Evolutionary conservation across 2,329 filamentous ascomycete species (phyloP).

Genomic region (Epichloe amarillans): DNA sequence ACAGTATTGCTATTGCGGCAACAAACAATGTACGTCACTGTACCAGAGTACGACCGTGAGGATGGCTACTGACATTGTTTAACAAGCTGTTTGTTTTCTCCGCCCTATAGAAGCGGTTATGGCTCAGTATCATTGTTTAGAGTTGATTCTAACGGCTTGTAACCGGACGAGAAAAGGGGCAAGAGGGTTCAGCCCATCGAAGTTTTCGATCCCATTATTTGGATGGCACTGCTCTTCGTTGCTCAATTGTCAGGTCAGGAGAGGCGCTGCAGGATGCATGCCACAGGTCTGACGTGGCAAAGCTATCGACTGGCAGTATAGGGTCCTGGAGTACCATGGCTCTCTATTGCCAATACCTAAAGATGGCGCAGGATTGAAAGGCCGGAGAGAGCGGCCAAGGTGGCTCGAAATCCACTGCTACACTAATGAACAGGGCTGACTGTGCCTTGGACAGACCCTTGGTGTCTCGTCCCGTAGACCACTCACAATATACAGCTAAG

Average conservation of each 20-base stretch:
- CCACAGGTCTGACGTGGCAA: background rate
- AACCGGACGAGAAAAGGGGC: background rate
- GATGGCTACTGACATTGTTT: slow-evolving; percentile 9
- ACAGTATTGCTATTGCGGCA: slow-evolving; percentile 97
- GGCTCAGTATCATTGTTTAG: background rate
- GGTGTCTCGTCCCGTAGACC: slow-evolving; percentile 1
- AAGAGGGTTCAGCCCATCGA: background rate
- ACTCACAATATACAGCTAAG: slow-evolving; percentile 1
- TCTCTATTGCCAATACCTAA: background rate
- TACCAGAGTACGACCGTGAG: background rate
- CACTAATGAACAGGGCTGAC: background rate
- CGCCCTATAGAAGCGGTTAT: slow-evolving; percentile 40
- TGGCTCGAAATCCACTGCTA: background rate
- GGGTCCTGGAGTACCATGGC: background rate
- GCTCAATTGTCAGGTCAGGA: background rate
- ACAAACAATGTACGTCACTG: slow-evolving; percentile 82
- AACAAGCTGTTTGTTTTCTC: slow-evolving; percentile 64
- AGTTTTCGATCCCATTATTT: background rate
- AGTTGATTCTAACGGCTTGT: background rate
- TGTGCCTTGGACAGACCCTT: background rate
- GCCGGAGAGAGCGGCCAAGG: background rate
- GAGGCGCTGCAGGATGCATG: slow-evolving; percentile 1
- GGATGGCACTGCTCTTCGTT: background rate
- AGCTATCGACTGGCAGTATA: background rate
- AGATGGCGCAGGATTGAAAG: background rate